These are phyloP conservation scores for Camelina sativa DNA, from an alignment of 345 rosid species.

Conservation along the genomic window DNA sequence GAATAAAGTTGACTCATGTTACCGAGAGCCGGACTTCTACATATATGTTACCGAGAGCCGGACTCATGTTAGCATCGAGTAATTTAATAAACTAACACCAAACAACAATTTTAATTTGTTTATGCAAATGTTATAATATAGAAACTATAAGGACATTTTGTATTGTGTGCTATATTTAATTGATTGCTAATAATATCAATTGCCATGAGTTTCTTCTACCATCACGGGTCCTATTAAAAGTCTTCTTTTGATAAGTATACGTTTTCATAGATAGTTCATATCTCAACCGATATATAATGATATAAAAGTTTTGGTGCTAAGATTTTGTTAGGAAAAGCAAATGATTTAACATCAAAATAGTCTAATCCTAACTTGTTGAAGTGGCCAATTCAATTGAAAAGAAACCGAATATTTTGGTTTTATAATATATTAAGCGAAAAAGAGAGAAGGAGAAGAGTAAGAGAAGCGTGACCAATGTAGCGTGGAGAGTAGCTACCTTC, in stretches of 20 bases:
- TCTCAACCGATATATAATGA: neutral
- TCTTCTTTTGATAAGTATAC: neutral
- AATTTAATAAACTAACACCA: neutral
- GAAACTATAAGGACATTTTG: neutral
- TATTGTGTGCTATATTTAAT: neutral
- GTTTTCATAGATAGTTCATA: conserved; percentile 18
- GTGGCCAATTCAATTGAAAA: conserved; percentile 29
- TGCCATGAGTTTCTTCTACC: neutral
- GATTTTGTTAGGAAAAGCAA: conserved; percentile 37
- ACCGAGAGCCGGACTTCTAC: neutral
- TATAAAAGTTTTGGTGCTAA: conserved; percentile 18
- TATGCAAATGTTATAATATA: neutral
- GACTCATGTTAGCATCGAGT: neutral
- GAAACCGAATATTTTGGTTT: neutral
- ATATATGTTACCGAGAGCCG: neutral
- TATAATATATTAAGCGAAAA: neutral
- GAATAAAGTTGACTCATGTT: neutral
- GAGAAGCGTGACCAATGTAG: conserved; percentile 31
- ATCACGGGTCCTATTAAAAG: conserved; percentile 14
- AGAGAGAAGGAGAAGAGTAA: neutral
- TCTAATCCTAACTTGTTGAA: conserved; percentile 24
- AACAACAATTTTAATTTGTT: neutral
- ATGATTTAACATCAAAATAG: conserved; percentile 28
- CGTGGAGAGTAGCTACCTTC: conserved; percentile 16
- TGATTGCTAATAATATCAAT: conserved; percentile 10